These are phyloP conservation scores for Chrysoporthe cubensis DNA, from an alignment of 2,329 filamentous ascomycete species.

Conservation along the genomic window DNA sequence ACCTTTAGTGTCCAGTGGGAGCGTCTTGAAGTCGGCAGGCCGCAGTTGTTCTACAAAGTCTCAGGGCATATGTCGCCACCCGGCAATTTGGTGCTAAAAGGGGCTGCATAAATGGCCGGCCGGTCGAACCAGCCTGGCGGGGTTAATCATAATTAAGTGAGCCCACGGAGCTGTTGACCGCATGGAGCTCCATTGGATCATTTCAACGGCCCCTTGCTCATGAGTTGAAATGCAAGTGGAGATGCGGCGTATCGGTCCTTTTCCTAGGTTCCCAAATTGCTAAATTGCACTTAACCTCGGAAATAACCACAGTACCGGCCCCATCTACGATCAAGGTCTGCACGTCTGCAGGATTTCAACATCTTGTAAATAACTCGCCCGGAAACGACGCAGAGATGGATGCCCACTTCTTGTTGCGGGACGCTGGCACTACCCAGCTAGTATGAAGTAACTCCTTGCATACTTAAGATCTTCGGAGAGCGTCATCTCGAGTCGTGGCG, in stretches of 20 bases:
- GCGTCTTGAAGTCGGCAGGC: background rate
- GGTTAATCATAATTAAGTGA: constrained; percentile 6
- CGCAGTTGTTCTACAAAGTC: background rate
- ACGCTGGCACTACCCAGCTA: background rate
- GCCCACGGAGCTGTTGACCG: background rate
- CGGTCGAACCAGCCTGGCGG: background rate
- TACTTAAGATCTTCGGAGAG: too few species aligned
- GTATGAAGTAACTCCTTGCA: background rate
- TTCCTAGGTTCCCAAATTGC: background rate
- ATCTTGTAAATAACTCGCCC: too few species aligned
- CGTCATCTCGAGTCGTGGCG: background rate
- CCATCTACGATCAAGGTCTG: background rate
- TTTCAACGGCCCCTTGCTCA: background rate
- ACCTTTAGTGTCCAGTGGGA: background rate
- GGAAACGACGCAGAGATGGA: background rate
- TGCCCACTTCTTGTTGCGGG: background rate
- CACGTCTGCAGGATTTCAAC: background rate
- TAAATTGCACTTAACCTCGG: constrained; percentile 2
- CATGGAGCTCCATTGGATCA: background rate
- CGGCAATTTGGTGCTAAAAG: background rate
- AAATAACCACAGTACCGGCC: background rate
- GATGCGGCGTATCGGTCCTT: background rate
- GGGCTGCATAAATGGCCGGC: constrained; percentile 6
- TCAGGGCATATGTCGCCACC: background rate
- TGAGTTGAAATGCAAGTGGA: background rate